Percentiles rank a stretch among this genome's conserved stretches.
Evolutionary conservation across 2,329 filamentous ascomycete species (phyloP).

Genomic region (Cadophora sp.): DNA sequence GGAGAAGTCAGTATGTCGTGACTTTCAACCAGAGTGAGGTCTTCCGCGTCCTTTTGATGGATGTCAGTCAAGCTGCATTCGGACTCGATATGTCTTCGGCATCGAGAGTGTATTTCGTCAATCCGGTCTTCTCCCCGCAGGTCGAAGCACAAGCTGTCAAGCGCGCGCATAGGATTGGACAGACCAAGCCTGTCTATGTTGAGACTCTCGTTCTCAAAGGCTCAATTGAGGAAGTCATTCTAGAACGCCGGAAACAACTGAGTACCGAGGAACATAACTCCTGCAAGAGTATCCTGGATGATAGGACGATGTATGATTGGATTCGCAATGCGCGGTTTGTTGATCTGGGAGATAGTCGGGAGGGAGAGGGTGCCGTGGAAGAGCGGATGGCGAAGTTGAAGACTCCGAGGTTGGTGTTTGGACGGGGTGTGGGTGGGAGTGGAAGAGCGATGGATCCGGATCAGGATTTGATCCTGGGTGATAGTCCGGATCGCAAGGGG

Average conservation of each 20-base stretch:
- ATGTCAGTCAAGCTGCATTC: conserved; percentile 86
- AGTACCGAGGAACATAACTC: conserved; percentile 67
- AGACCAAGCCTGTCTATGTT: conserved; percentile 78
- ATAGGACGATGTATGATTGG: conserved; percentile 64
- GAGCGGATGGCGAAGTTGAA: conserved; percentile 58
- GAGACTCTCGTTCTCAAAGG: conserved; percentile 83
- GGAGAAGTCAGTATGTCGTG: conserved; percentile 77
- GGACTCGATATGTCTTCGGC: conserved; percentile 86
- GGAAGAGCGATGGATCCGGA: conserved; percentile 34
- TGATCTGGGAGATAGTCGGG: conserved; percentile 34
- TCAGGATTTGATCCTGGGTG: conserved; percentile 35
- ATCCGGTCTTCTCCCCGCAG: conserved; percentile 83
- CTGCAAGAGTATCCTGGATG: conserved; percentile 64
- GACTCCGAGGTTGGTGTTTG: conserved; percentile 58
- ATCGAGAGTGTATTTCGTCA: conserved; percentile 87
- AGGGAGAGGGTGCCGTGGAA: conserved; percentile 35
- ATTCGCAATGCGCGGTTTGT: conserved; percentile 60
- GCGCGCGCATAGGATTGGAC: conserved; percentile 85
- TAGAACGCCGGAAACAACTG: conserved; percentile 77
- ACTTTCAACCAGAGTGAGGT: conserved; percentile 66
- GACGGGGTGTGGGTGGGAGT: conserved; percentile 36
- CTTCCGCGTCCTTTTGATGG: conserved; percentile 80
- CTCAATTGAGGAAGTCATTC: conserved; percentile 85
- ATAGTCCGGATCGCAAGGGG: conserved; percentile 22
- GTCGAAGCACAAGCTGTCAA: conserved; percentile 93